Conservation (phyloP, 352 stramenopile genomes). For the Pilasporangium apinafurcum region DNA sequence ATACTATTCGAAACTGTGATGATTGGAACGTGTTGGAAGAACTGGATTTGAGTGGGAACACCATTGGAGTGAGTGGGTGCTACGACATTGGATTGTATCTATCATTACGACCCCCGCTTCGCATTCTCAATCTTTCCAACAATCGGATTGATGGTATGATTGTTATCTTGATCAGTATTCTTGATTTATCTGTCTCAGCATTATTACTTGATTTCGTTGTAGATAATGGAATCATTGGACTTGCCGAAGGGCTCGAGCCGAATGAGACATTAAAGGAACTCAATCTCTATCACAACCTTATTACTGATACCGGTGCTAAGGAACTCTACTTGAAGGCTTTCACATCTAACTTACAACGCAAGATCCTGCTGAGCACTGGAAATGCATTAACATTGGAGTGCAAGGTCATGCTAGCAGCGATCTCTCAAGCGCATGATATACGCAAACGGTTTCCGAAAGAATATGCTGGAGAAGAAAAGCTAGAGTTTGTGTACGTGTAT, state of each 20-base stretch:
- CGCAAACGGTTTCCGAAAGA: constrained; percentile 41
- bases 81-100: constrained; percentile 39
- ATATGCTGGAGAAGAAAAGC: constrained; percentile 21
- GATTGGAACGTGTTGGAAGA: constrained; percentile 20
- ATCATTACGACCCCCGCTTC: constrained; percentile 25
- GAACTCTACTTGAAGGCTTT: constrained; percentile 46
- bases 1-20: constrained; percentile 8
- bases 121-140: constrained; percentile 35
- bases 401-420: constrained; percentile 37
- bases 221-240: constrained; percentile 29
- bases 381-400: constrained; percentile 42
- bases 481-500: constrained; percentile 25
- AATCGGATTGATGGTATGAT: constrained; percentile 42
- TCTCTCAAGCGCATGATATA: constrained; percentile 51
- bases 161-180: not conserved
- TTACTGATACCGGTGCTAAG: constrained; percentile 39
- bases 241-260: constrained; percentile 38
- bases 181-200: not conserved
- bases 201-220: not conserved
- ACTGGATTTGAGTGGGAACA: constrained; percentile 53
- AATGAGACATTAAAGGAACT: constrained; percentile 39
- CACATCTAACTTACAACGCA: constrained; percentile 31
- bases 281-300: constrained; percentile 41
- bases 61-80: constrained; percentile 25
- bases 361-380: constrained; percentile 23